Percentiles rank a stretch among this genome's conserved stretches.
These are phyloP conservation scores for Amanita pseudoporphyria DNA, from an alignment of 768 basidiomycete genomes.

Conservation along the genomic window DNA sequence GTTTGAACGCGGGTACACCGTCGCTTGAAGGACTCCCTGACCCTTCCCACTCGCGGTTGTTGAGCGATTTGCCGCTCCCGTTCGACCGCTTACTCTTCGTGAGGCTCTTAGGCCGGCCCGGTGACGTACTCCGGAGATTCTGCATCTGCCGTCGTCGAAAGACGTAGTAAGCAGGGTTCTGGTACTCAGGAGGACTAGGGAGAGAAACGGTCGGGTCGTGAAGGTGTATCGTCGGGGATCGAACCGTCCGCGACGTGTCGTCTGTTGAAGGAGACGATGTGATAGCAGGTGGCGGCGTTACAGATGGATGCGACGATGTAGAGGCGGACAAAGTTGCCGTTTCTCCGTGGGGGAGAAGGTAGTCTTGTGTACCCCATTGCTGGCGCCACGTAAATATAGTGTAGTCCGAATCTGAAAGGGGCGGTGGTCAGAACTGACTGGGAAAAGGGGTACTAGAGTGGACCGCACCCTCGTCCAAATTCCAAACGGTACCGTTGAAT, in stretches of 20 bases:
- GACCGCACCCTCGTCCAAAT: conserved; percentile 76
- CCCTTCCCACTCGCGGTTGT: conserved; percentile 9
- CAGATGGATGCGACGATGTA: conserved; percentile 17
- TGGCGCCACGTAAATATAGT: conserved; percentile 77
- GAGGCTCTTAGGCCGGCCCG: conserved; percentile 15
- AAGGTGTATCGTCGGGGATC: conserved; percentile 50
- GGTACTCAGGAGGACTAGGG: conserved; percentile 52
- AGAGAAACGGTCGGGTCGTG: conserved; percentile 51
- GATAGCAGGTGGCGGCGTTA: conserved; percentile 8
- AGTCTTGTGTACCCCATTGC: conserved; percentile 25
- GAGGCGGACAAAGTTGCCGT: conserved; percentile 13
- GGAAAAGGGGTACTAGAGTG: neutral
- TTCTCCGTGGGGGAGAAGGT: conserved; percentile 4
- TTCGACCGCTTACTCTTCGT: conserved; percentile 27
- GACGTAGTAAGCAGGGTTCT: conserved; percentile 63
- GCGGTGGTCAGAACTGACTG: neutral
- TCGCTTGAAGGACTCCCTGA: conserved; percentile 28
- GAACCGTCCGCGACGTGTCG: conserved; percentile 15
- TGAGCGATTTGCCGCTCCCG: conserved; percentile 13
- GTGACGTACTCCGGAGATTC: conserved; percentile 23
- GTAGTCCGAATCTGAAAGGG: conserved; percentile 67
- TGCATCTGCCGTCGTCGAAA: conserved; percentile 27
- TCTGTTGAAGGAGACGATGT: conserved; percentile 5
- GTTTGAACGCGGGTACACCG: conserved; percentile 54
- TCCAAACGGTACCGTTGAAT: conserved; percentile 72